phyloP scores from a whole-genome alignment of 2,329 filamentous ascomycete genomes.

The Penicillium sp. region DNA sequence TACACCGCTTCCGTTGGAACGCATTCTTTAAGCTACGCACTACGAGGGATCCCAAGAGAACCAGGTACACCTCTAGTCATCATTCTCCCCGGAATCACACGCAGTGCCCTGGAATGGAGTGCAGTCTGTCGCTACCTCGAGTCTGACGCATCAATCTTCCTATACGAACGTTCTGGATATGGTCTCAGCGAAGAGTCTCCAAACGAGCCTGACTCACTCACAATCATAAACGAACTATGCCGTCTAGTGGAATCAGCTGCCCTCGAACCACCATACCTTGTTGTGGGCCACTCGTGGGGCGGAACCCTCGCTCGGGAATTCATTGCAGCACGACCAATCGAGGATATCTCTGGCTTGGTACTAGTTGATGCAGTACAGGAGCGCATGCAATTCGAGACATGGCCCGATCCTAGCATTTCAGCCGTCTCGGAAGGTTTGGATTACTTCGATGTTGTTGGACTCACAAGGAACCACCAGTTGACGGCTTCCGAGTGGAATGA shows the following conservation, averaged over 20 bases:
- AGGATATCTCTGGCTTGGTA: conserved; percentile 2
- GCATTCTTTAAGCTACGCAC: conserved; percentile 5
- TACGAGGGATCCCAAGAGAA: conserved; percentile 1
- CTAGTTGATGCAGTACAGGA: conserved; percentile 5
- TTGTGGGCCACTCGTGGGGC: conserved; percentile 6
- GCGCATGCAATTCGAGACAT: conserved; percentile 4
- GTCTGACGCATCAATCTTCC: background rate
- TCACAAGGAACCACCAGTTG: background rate
- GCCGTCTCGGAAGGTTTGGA: conserved; percentile 2
- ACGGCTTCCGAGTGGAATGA: conserved; percentile 1
- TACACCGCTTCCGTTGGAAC: conserved; percentile 2
- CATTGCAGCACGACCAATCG: background rate
- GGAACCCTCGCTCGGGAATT: conserved; percentile 6
- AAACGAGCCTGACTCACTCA: conserved; percentile 1
- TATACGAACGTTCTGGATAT: conserved; percentile 6
- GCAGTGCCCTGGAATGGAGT: conserved; percentile 8
- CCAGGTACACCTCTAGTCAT: conserved; percentile 2
- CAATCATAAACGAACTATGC: conserved; percentile 2
- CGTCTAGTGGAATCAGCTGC: background rate
- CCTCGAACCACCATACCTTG: conserved; percentile 2
- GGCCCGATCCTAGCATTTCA: conserved; percentile 2
- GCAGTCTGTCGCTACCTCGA: conserved; percentile 5
- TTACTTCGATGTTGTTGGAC: conserved; percentile 1
- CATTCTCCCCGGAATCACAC: conserved; percentile 1
- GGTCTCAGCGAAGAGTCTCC: conserved; percentile 4